These are phyloP conservation scores for Pouteria campechiana DNA, from an alignment of 179 eudicot species.

Conservation along the genomic window DNA sequence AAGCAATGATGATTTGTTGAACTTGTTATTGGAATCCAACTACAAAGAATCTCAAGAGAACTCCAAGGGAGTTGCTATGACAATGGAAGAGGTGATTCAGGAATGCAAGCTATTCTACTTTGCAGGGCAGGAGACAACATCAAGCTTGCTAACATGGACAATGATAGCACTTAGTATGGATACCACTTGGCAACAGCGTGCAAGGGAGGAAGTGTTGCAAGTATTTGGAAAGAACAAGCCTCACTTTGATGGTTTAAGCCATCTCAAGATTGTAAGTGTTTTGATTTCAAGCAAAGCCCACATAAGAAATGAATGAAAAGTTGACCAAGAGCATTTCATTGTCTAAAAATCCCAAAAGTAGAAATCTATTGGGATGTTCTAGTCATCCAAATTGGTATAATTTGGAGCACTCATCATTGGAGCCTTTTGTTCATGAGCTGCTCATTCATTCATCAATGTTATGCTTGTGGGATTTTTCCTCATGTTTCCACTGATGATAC, in stretches of 20 bases:
- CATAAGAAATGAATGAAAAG: too few species aligned
- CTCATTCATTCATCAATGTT: too few species aligned
- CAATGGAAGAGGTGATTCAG: constrained; percentile 4
- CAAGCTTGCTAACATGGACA: constrained; percentile 5
- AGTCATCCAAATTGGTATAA: too few species aligned
- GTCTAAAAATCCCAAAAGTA: too few species aligned
- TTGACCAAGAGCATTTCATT: too few species aligned
- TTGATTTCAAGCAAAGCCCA: too few species aligned
- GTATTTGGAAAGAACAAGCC: neutral
- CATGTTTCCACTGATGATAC: too few species aligned
- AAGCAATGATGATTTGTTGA: constrained; percentile 3
- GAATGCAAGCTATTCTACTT: constrained; percentile 10
- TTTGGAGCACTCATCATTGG: too few species aligned
- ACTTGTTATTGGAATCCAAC: constrained; percentile 4
- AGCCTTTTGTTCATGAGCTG: too few species aligned
- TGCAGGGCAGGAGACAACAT: constrained; percentile 13
- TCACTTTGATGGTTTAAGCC: constrained; percentile 4
- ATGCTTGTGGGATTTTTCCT: too few species aligned
- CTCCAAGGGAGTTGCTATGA: neutral
- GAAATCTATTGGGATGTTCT: too few species aligned
- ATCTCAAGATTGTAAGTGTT: constrained; percentile 8
- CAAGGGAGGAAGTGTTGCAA: constrained; percentile 7
- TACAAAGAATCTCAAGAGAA: neutral
- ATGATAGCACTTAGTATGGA: too few species aligned
- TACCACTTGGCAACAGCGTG: constrained; percentile 6